Percentiles rank a stretch among this genome's conserved stretches.
Conservation (phyloP, 345 rosid genomes). For the Melastoma malabathricum region DNA sequence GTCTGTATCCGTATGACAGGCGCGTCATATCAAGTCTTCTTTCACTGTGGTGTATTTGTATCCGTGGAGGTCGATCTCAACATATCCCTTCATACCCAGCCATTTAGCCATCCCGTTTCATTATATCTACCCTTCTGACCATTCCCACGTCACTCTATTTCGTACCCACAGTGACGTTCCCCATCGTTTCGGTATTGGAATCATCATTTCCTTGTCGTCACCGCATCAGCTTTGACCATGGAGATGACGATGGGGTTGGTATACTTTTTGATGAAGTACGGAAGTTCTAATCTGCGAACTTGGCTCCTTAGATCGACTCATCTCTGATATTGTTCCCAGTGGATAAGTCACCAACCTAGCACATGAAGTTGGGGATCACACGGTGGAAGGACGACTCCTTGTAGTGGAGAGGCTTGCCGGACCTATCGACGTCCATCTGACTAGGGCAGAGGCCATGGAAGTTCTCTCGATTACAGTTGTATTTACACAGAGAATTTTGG, state of each 20-base stretch:
- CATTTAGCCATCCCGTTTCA: too few relatives aligned
- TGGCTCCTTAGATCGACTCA: conserved; percentile 31
- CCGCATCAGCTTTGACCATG: conserved; percentile 33
- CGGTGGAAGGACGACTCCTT: conserved; percentile 32
- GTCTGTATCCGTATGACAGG: too few relatives aligned
- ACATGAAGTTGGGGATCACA: conserved; percentile 37
- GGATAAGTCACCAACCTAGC: conserved; percentile 42
- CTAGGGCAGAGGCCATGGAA: conserved; percentile 37
- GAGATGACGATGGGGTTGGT: conserved; percentile 25
- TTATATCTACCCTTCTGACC: too few relatives aligned
- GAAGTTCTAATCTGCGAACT: conserved; percentile 37
- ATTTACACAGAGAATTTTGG: too few relatives aligned
- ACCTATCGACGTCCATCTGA: conserved; percentile 21
- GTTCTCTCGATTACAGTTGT: too few relatives aligned
- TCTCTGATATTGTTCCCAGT: conserved; percentile 34
- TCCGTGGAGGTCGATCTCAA: too few relatives aligned
- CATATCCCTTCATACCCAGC: too few relatives aligned
- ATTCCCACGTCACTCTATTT: too few relatives aligned
- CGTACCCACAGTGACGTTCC: too few relatives aligned
- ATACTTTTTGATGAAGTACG: conserved; percentile 27
- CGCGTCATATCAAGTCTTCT: too few relatives aligned
- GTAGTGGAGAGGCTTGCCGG: conserved; percentile 39
- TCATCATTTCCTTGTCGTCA: conserved; percentile 25
- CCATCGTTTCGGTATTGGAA: too few relatives aligned
- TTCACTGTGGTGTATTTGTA: too few relatives aligned